Conservation (phyloP, 129 eudicot genomes). For the Solidago caesia region DNA sequence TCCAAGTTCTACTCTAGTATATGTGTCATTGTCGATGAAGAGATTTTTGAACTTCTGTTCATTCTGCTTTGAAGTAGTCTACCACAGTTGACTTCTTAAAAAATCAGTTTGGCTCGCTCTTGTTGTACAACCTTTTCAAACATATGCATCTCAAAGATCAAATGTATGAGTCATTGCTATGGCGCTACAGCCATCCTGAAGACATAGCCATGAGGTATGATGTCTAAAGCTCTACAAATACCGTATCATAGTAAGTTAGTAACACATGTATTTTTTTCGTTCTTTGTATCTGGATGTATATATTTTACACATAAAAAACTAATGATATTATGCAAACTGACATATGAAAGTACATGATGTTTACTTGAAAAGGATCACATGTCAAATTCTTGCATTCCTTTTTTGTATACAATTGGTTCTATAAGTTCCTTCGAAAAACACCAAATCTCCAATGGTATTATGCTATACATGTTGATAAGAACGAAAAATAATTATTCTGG, state of each 20-base stretch:
- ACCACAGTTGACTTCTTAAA: slow-evolving; percentile 10
- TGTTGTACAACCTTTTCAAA: slow-evolving; percentile 2
- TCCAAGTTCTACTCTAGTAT: slow-evolving; percentile 2
- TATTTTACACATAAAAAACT: slow-evolving; percentile 9
- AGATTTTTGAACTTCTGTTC: slow-evolving; percentile 12
- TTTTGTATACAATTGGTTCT: slow-evolving; percentile 9
- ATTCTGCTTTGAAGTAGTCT: slow-evolving; percentile 13
- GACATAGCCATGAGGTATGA: slow-evolving; percentile 28
- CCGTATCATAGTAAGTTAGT: slow-evolving; percentile 15
- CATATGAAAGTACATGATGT: slow-evolving; percentile 31
- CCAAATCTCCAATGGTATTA: slow-evolving; percentile 17
- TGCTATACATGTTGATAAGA: slow-evolving; percentile 26
- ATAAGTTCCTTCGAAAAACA: slow-evolving; percentile 24
- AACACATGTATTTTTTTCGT: background rate
- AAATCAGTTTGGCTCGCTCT: background rate
- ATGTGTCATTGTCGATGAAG: background rate
- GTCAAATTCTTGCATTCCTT: slow-evolving; percentile 1
- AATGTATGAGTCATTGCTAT: background rate
- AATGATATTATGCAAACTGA: slow-evolving; percentile 20
- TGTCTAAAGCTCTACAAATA: slow-evolving; percentile 24
- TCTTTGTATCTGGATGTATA: slow-evolving; percentile 30
- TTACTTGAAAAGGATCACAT: background rate
- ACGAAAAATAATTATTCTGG: slow-evolving; percentile 20
- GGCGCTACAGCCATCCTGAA: slow-evolving; percentile 8
- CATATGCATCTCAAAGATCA: slow-evolving; percentile 1